Base-by-base conservation (phyloP, 768 basidiomycete genomes). In the Suillus clintonianus region DNA sequence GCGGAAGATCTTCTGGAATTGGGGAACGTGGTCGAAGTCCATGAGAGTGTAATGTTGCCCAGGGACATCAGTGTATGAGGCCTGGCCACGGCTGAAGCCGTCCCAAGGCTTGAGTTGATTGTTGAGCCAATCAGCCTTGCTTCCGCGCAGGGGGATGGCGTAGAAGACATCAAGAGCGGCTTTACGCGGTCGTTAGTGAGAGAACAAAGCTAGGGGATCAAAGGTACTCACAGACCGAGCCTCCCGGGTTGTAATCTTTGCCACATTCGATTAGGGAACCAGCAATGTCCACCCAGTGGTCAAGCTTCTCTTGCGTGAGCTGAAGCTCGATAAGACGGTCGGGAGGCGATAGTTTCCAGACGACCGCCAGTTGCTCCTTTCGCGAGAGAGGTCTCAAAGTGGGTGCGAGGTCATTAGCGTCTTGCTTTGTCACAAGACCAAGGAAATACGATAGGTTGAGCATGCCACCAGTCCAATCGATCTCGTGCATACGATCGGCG, bases 371-470 rank as follows among this genome's bases (percentile, higher is more conserved):
- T 37, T 72, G 66, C 24, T 69, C 70, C 59, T 62, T 62, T 15
- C 68, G 65, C n/a, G 72, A 43, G 15, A 69, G 54, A 9, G 68
- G 66, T 32, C 64, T 57, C 24, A 72, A 19, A 0, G 71, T 41
- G 5, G 66, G 64, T 3, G 41, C 37, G 41, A 71, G 69, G 17
- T 68, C 71, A 32, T 64, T 19, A 3, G 68, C 64, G 32, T 65
- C 66, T 24, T 71, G 62, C 15, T 71, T 72, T 10, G 65, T 43
- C 7, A 72, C 50, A 42, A 81, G 75, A 7, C 72, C 71, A 30
- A 81, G 73, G 74, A 81, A 81, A 66, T 77, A 76, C 55, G 75
- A 73, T 41, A 81, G 59, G 64, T 80, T 80, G 47, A 81, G 68
- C 62, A 80, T 68, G 45, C 76, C 78, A 36, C 79, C 72, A 24